A percentile compares a stretch with the other conserved stretches of the same genome.
Conservation (phyloP, 257 asterid species). For the Phtheirospermum japonicum region DNA sequence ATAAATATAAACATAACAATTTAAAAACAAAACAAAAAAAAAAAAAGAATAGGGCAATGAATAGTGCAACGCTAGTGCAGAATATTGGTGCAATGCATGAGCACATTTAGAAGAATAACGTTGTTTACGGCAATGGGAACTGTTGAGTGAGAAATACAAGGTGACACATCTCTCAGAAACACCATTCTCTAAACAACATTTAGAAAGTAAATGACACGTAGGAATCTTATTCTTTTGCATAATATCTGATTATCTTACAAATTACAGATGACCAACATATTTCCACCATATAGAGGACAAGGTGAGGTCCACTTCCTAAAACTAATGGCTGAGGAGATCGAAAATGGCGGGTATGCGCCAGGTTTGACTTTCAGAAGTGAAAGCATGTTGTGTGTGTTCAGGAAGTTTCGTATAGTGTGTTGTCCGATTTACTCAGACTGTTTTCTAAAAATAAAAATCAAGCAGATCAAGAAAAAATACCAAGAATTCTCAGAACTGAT, state of each 20-base stretch:
- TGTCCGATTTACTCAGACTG: slow-evolving; percentile 28
- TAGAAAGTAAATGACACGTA: background rate
- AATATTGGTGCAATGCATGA: no score
- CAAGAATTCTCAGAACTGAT: slow-evolving; percentile 32
- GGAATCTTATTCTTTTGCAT: slow-evolving; percentile 3
- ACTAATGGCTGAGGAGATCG: no score
- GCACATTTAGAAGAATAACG: no score
- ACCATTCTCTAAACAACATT: background rate
- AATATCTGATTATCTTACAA: slow-evolving; percentile 13
- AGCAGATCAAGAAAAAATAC: slow-evolving; percentile 27
- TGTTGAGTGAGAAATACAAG: no score
- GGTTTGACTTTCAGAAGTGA: slow-evolving; percentile 35
- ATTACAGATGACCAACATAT: slow-evolving; percentile 33
- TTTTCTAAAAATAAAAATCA: slow-evolving; percentile 29
- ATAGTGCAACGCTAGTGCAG: no score
- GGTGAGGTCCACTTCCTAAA: no score
- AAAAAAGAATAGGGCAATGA: no score
- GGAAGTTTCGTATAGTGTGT: slow-evolving; percentile 24
- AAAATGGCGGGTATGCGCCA: slow-evolving; percentile 28
- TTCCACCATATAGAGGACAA: slow-evolving; percentile 9
- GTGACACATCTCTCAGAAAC: no score
- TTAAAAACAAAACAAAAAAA: no score
- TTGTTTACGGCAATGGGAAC: no score
- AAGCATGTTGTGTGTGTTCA: slow-evolving; percentile 27
- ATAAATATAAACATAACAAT: no score